Conservation (phyloP, 2,329 filamentous ascomycete genomes). For the Talaromyces sp. region DNA sequence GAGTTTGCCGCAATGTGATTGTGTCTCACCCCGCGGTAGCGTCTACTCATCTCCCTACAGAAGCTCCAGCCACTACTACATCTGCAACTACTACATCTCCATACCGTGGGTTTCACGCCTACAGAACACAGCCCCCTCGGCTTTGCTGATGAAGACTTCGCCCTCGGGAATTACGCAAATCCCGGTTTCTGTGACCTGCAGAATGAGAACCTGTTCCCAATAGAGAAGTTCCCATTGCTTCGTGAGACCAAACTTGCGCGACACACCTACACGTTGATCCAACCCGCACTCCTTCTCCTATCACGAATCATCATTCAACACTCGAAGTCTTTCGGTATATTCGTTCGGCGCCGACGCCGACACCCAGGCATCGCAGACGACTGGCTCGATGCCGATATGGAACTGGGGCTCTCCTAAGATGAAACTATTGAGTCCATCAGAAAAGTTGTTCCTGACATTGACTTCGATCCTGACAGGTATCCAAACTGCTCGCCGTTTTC, state of each 20-base stretch:
- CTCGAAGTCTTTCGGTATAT: not conserved
- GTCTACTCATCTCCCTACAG: not conserved
- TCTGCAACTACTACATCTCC: not conserved
- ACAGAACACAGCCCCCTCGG: not conserved
- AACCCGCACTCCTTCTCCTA: slow-evolving; percentile 2
- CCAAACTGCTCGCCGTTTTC: not conserved
- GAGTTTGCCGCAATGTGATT: not conserved
- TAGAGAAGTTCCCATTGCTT: slow-evolving; percentile 5
- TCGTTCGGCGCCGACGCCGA: not conserved
- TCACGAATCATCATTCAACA: slow-evolving; percentile 10
- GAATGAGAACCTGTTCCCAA: slow-evolving; percentile 7
- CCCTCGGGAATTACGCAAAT: not conserved
- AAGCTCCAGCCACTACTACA: not conserved
- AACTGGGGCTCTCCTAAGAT: not conserved
- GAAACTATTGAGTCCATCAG: slow-evolving; percentile 1
- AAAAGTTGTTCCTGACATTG: not conserved
- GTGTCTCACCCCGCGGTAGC: not conserved
- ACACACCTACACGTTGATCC: not conserved
- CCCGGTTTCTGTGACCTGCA: not conserved
- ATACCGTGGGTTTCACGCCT: not conserved
- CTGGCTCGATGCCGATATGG: not conserved
- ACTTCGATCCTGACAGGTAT: not conserved
- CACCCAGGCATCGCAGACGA: not conserved
- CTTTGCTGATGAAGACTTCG: not conserved
- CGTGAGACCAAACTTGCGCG: not conserved